phyloP scores from a whole-genome alignment of 2,329 filamentous ascomycete species.

The Pseudophaeomoniella oleicola region DNA sequence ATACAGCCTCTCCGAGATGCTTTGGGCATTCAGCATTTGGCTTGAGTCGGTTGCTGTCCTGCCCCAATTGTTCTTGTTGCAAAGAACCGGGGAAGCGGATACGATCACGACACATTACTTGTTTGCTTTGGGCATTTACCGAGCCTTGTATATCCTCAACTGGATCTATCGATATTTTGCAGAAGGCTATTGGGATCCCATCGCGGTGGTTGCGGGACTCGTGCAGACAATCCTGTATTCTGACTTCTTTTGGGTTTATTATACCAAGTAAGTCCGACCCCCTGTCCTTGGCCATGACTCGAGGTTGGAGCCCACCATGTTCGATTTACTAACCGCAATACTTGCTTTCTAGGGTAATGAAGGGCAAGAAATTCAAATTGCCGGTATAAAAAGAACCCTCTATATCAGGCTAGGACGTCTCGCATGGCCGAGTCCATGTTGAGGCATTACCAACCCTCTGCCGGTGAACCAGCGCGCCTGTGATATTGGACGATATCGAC shows the following conservation, averaged over 20 bases:
- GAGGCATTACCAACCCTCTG: too few relatives aligned
- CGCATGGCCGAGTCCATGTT: too few relatives aligned
- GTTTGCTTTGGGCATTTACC: constrained; percentile 81
- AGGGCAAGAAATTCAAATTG: constrained; percentile 77
- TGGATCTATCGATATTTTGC: constrained; percentile 86
- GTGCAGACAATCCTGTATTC: constrained; percentile 92
- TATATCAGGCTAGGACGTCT: too few relatives aligned
- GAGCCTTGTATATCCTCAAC: constrained; percentile 94
- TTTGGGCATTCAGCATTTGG: constrained; percentile 98
- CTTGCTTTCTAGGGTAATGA: constrained; percentile 42
- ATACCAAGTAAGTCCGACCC: constrained; percentile 56
- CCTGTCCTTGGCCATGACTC: constrained; percentile 1
- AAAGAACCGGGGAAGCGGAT: constrained; percentile 92
- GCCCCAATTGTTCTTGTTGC: constrained; percentile 94
- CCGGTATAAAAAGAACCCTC: constrained; percentile 50
- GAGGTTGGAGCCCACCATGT: background rate
- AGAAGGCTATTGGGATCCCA: constrained; percentile 70
- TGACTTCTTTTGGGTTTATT: constrained; percentile 99
- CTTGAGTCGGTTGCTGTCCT: constrained; percentile 92
- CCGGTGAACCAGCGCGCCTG: too few relatives aligned
- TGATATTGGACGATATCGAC: too few relatives aligned
- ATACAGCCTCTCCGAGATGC: constrained; percentile 65
- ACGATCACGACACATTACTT: constrained; percentile 99
- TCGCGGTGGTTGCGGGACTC: constrained; percentile 76
- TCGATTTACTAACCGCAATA: background rate